Base-by-base conservation (phyloP, 257 asterid genomes). In the Nicotiana paniculata region DNA sequence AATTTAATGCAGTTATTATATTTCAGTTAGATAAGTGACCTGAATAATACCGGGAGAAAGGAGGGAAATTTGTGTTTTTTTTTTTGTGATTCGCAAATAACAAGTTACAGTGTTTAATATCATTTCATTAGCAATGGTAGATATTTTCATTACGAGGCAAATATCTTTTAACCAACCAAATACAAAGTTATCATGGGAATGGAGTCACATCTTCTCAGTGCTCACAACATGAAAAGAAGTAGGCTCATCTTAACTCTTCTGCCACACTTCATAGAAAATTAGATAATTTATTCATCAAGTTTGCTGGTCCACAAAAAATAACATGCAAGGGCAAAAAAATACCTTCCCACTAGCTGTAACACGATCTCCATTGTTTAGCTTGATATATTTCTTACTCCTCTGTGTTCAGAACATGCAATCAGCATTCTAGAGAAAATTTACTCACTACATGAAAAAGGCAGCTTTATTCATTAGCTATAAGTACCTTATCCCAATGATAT, bases 281-380 rank as follows among this genome's bases (percentile, higher is more conserved):
- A 74, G 61, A 48, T 21, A 28, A 37, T 79, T 32, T 35, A 61
- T 37, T 61, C 74, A 59, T 59, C 67, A 79, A 59, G 24, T 39
- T 33, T 57, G 67, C 82, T 59, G 39, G 72, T 61, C 72, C 72
- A 61, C 63, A 80, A 28, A 46, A 80, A 80, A 9, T 16, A 24
- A 5, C 77, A 65, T 21, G 64, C 43, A 48, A 24, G 9, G 21
- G 26, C 28, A 80, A 82, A 53, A 81, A 79, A 64, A 55, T 91
- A 96, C 99, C 99, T 94, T 96, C 83, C 98, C 99, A 82, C 93
- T 94, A 78, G 99, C 97, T 37, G 95, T 94, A 82, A 96, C 97
- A 5, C 97, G 98, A 11, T 96, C 98, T 75, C 99, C 99, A 74
- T 85, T 94, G 87, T 94, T 96, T 81, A 96, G 91, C 90, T 96